Evolutionary conservation across 768 basidiomycete genomes (phyloP).

Genomic region (Postia placenta): DNA sequence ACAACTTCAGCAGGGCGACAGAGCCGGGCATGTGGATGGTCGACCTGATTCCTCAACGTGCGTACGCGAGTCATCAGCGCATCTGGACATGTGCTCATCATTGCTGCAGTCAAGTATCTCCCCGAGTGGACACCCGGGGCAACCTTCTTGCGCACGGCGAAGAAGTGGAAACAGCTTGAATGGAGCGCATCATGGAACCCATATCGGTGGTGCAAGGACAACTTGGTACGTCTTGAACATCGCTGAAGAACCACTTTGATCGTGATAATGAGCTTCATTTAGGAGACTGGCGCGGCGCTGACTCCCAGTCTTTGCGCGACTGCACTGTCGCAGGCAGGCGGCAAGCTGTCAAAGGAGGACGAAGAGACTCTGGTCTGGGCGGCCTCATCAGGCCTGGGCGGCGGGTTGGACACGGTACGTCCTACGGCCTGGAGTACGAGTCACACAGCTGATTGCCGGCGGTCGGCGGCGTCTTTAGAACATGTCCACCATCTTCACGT

Average conservation of each 20-base stretch:
- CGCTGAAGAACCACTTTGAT: no score
- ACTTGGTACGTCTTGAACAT: no score
- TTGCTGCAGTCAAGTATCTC: not conserved
- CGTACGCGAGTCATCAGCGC: not conserved
- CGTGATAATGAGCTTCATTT: no score
- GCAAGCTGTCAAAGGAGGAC: not conserved
- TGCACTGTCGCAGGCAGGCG: no score
- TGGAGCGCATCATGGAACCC: not conserved
- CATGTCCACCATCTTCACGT: conserved; percentile 8
- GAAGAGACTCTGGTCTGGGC: conserved; percentile 2
- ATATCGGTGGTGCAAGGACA: not conserved
- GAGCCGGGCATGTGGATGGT: not conserved
- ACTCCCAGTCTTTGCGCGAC: not conserved
- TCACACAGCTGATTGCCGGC: no score
- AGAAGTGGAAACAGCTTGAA: not conserved
- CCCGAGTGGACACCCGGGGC: not conserved
- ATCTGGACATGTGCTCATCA: not conserved
- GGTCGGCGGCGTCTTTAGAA: not conserved
- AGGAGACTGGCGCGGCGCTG: no score
- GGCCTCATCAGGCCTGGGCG: not conserved
- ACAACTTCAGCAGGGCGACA: not conserved
- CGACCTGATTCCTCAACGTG: not conserved
- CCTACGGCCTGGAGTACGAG: no score
- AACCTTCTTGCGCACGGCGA: not conserved
- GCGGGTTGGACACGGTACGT: conserved; percentile 1